A percentile compares a stretch with the other conserved stretches of the same genome.
Evolutionary conservation across 2,329 filamentous ascomycete genomes (phyloP).

Genomic region (Fusarium pilosicola): DNA sequence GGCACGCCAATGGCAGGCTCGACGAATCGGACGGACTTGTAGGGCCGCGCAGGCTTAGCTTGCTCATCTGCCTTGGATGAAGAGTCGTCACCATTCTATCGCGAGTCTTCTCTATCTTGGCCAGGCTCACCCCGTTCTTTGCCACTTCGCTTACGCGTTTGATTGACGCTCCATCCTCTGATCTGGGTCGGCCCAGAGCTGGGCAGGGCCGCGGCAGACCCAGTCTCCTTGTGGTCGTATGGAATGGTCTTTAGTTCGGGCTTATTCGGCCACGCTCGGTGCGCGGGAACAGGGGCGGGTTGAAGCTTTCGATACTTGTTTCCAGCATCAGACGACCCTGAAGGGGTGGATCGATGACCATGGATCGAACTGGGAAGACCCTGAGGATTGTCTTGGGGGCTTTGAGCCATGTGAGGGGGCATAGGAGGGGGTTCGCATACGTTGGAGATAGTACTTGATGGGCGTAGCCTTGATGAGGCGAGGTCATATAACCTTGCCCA

Average conservation of each 20-base stretch:
- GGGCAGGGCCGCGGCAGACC: constrained; percentile 64
- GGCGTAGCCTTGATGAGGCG: constrained; percentile 47
- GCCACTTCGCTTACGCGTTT: constrained; percentile 51
- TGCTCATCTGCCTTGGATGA: constrained; percentile 35
- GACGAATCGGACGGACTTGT: constrained; percentile 41
- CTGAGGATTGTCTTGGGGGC: constrained; percentile 49
- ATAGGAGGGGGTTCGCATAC: constrained; percentile 48
- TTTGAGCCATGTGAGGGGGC: constrained; percentile 47
- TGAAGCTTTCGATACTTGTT: constrained; percentile 68
- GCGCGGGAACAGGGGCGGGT: constrained; percentile 65
- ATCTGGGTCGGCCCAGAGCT: constrained; percentile 66
- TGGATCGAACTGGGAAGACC: constrained; percentile 46
- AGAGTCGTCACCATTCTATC: constrained; percentile 49
- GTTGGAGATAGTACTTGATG: constrained; percentile 51
- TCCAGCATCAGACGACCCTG: constrained; percentile 51
- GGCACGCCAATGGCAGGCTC: constrained; percentile 35
- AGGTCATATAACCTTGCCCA: constrained; percentile 48
- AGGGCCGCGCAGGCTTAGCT: constrained; percentile 15
- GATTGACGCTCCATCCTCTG: constrained; percentile 64
- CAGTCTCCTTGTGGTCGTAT: constrained; percentile 69
- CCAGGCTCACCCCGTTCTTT: constrained; percentile 49
- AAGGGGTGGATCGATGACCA: constrained; percentile 52
- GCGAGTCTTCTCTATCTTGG: constrained; percentile 52
- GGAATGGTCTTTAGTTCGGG: constrained; percentile 68
- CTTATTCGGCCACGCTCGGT: constrained; percentile 58